phyloP scores from a whole-genome alignment of 1,284 basidiomycete genomes.

The Puccinia novopanici region DNA sequence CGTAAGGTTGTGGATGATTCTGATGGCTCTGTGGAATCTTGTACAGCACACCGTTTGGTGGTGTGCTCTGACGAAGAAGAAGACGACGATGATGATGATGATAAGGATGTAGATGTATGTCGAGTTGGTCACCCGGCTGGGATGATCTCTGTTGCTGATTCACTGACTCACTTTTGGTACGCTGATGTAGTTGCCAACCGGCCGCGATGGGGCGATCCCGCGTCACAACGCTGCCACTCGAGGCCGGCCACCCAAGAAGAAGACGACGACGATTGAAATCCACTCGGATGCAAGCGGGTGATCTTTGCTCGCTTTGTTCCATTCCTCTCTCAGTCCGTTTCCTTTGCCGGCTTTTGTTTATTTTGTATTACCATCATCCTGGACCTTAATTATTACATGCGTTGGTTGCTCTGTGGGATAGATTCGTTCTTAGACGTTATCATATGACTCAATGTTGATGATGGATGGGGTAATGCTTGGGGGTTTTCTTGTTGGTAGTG shows the following conservation, averaged over 20 bases:
- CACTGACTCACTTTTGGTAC: no score
- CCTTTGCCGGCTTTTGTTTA: background rate
- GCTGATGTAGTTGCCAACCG: no score
- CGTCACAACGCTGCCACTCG: background rate
- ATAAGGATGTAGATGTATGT: constrained; percentile 10
- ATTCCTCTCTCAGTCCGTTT: background rate
- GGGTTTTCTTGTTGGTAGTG: no score
- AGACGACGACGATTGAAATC: background rate
- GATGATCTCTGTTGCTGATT: background rate
- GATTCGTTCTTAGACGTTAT: no score
- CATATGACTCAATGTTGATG: no score
- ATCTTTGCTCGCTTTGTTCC: background rate
- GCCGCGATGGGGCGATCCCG: no score
- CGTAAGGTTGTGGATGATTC: constrained; percentile 12
- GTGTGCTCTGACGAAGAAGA: no score
- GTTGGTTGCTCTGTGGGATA: no score
- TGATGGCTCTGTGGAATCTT: background rate
- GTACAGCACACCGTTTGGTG: background rate
- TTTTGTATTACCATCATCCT: no score
- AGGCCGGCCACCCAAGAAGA: background rate
- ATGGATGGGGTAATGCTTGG: no score
- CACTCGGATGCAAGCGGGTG: background rate
- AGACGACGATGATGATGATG: background rate
- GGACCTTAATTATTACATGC: no score
- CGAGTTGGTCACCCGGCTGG: background rate